phyloP scores from a whole-genome alignment of 768 basidiomycete species.

The Serendipita vermifera region DNA sequence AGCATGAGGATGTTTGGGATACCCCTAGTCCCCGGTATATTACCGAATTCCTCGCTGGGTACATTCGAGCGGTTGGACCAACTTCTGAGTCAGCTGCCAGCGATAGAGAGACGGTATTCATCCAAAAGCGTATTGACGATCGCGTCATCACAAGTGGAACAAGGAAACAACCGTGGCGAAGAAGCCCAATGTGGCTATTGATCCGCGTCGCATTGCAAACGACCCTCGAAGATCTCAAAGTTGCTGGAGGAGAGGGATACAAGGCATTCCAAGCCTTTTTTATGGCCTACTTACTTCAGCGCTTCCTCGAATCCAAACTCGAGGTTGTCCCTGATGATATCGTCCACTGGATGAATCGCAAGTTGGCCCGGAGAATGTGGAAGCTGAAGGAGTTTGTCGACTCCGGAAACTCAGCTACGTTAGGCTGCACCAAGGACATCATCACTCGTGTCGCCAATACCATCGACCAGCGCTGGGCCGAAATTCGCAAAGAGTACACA shows the following conservation, averaged over 20 bases:
- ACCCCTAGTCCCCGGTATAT: constrained; percentile 36
- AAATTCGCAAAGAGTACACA: no score
- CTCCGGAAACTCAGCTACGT: constrained; percentile 13
- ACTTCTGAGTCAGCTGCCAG: constrained; percentile 23
- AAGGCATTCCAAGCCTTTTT: constrained; percentile 38
- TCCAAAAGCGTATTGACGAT: no score
- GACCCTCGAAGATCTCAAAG: constrained; percentile 15
- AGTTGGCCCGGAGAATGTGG: constrained; percentile 18
- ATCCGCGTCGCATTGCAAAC: constrained; percentile 34
- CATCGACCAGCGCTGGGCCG: constrained; percentile 27
- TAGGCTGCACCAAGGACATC: constrained; percentile 2
- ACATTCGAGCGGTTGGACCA: constrained; percentile 27
- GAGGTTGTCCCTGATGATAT: constrained; percentile 19
- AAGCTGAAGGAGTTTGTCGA: constrained; percentile 10
- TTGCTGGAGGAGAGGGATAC: constrained; percentile 22
- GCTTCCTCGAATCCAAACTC: constrained; percentile 12
- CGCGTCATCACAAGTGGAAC: no score
- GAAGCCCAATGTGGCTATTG: constrained; percentile 39
- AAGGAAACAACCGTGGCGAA: constrained; percentile 44
- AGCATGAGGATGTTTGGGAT: constrained; percentile 27
- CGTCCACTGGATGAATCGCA: constrained; percentile 22
- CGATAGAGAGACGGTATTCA: no score
- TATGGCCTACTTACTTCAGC: constrained; percentile 21
- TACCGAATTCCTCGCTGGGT: constrained; percentile 35
- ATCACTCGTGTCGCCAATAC: constrained; percentile 13